Evolutionary conservation across 176 grass and related monocot species (phyloP).

Genomic region (Triticum dicoccoides): DNA sequence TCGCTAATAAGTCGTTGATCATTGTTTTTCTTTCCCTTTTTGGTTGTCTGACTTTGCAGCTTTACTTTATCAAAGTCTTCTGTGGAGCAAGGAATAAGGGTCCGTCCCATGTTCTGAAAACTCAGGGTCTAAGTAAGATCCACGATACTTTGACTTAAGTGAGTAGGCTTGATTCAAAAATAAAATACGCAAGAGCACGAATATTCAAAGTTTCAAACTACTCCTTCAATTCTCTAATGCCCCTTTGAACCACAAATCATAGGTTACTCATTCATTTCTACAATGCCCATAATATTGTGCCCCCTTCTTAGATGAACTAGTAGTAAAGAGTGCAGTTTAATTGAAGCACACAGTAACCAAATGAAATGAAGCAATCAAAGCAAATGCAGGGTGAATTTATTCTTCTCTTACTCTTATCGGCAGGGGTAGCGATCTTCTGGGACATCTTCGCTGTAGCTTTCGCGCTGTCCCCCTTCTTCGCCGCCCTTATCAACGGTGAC

Average conservation of each 20-base stretch:
- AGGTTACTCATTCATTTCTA: neutral
- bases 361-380: neutral
- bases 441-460: conserved; percentile 26
- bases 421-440: conserved; percentile 46
- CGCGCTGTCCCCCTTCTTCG: conserved; percentile 21
- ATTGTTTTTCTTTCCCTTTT: neutral
- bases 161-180: conserved; percentile 13
- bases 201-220: neutral
- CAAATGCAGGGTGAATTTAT: conserved; percentile 9
- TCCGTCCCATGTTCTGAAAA: conserved; percentile 23
- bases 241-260: conserved; percentile 16
- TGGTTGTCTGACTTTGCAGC: conserved; percentile 28
- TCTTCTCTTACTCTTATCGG: conserved; percentile 64
- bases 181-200: neutral
- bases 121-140: conserved; percentile 29
- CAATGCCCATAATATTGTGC: conserved; percentile 2
- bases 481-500: neutral
- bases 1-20: neutral
- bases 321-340: neutral
- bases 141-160: conserved; percentile 29
- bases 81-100: conserved; percentile 37
- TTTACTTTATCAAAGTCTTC: conserved; percentile 35
- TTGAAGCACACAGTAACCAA: neutral
- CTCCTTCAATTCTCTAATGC: neutral
- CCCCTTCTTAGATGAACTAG: conserved; percentile 5